Conservation (phyloP, 257 asterid species). For the Verbascum thapsus region DNA sequence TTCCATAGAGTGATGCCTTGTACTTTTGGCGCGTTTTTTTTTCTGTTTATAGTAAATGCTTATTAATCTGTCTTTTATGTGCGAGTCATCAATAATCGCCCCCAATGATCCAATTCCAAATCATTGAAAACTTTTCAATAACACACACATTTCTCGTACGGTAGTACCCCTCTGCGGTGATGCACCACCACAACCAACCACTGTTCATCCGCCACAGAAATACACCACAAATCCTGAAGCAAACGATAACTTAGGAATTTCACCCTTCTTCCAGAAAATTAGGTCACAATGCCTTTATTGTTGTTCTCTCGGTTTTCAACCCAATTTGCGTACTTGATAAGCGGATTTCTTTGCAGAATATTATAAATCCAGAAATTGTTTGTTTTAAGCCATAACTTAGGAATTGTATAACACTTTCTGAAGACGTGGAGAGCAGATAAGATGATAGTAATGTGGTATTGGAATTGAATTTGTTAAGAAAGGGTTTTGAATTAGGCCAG, state of each 20-base stretch:
- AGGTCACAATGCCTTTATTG: slow-evolving; percentile 38
- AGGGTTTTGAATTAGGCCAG: slow-evolving; percentile 55
- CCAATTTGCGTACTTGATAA: slow-evolving; percentile 34
- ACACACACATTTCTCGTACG: background rate
- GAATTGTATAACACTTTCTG: slow-evolving; percentile 7
- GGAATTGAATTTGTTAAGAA: slow-evolving; percentile 49
- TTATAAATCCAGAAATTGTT: slow-evolving; percentile 39
- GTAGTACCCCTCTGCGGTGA: slow-evolving; percentile 21
- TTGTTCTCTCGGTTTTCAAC: slow-evolving; percentile 43
- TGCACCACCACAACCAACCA: slow-evolving; percentile 33
- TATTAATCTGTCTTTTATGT: no score
- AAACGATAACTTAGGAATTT: slow-evolving; percentile 68
- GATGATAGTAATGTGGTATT: slow-evolving; percentile 36
- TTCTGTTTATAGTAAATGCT: no score
- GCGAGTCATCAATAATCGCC: no score
- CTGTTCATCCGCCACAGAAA: slow-evolving; percentile 40
- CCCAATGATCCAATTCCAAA: slow-evolving; percentile 8
- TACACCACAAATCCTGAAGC: slow-evolving; percentile 51
- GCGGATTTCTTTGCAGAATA: slow-evolving; percentile 36
- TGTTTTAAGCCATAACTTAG: slow-evolving; percentile 37
- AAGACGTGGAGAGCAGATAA: slow-evolving; percentile 21
- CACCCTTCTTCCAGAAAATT: slow-evolving; percentile 44
- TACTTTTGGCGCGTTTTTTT: no score
- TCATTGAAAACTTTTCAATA: slow-evolving; percentile 12
- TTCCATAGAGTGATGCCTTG: no score